Conservation (phyloP, 495 filamentous ascomycete species). For the Pseudevernia furfuracea region DNA sequence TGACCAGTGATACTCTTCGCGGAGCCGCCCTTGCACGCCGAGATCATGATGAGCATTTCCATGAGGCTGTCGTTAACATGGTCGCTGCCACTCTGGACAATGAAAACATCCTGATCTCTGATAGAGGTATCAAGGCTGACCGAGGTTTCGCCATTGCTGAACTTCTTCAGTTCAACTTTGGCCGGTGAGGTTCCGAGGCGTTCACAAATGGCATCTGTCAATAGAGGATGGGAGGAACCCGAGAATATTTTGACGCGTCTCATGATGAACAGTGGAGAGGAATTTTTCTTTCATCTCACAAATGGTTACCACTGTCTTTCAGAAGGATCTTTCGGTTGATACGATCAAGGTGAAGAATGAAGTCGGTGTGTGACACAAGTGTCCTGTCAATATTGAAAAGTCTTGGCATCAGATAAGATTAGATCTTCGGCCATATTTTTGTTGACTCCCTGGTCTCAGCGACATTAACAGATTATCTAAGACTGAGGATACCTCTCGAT, state of each 20-base stretch:
- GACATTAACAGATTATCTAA: neutral
- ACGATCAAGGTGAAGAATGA: neutral
- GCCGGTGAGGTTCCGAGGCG: constrained; percentile 57
- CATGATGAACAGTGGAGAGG: constrained; percentile 37
- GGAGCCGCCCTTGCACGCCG: constrained; percentile 94
- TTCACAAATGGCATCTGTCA: constrained; percentile 66
- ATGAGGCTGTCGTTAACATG: constrained; percentile 98
- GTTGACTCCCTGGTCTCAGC: neutral
- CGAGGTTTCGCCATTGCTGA: constrained; percentile 89
- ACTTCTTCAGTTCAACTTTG: constrained; percentile 60
- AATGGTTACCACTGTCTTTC: neutral
- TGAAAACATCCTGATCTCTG: constrained; percentile 96
- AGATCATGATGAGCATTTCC: constrained; percentile 98
- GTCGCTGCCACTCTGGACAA: constrained; percentile 91
- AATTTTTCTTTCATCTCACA: neutral
- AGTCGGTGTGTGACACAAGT: neutral
- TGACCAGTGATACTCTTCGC: constrained; percentile 79
- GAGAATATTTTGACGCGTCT: constrained; percentile 64
- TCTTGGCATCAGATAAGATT: constrained; percentile 4
- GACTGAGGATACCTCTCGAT: neutral
- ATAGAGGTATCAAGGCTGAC: constrained; percentile 91
- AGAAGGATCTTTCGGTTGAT: neutral
- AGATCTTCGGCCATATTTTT: neutral
- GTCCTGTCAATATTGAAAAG: neutral
- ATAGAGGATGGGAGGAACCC: constrained; percentile 58